Evolutionary conservation across 2,329 filamentous ascomycete species (phyloP).

Genomic region (Metarhizium rileyi): DNA sequence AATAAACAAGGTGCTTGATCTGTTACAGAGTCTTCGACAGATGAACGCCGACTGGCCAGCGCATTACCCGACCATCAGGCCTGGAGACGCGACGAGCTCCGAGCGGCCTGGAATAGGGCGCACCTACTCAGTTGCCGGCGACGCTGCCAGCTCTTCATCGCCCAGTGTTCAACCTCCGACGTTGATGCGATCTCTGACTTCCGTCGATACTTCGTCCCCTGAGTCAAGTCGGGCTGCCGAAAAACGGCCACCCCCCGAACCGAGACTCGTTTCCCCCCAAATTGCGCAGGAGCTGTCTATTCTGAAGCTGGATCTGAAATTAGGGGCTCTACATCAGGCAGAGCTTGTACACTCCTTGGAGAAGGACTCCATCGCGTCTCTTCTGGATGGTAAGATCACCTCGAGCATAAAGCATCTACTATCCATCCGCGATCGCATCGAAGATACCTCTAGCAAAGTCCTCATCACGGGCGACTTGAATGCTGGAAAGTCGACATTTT

Average conservation of each 20-base stretch:
- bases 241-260: conserved; percentile 53
- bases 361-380: conserved; percentile 78
- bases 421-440: conserved; percentile 82
- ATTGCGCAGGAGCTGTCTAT: conserved; percentile 95
- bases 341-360: conserved; percentile 93
- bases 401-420: conserved; percentile 87
- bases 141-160: conserved; percentile 28
- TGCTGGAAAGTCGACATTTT: conserved; percentile 97
- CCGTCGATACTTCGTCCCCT: conserved; percentile 37
- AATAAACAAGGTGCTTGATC: conserved; percentile 78
- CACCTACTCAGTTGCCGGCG: conserved; percentile 49
- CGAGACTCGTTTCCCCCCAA: conserved; percentile 79
- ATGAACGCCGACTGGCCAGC: conserved; percentile 91
- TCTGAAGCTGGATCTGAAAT: conserved; percentile 85
- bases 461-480: conserved; percentile 93
- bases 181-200: conserved; percentile 64
- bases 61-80: conserved; percentile 80
- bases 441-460: conserved; percentile 95
- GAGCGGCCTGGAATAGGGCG: conserved; percentile 52
- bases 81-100: conserved; percentile 37
- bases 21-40: conserved; percentile 71
- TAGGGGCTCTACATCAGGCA: conserved; percentile 75
- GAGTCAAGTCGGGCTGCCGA: conserved; percentile 70
- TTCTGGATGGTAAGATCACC: conserved; percentile 88
- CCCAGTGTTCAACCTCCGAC: conserved; percentile 35